Base-by-base conservation (phyloP, 2,329 filamentous ascomycete species). In the Penicillium sclerotiorum region DNA sequence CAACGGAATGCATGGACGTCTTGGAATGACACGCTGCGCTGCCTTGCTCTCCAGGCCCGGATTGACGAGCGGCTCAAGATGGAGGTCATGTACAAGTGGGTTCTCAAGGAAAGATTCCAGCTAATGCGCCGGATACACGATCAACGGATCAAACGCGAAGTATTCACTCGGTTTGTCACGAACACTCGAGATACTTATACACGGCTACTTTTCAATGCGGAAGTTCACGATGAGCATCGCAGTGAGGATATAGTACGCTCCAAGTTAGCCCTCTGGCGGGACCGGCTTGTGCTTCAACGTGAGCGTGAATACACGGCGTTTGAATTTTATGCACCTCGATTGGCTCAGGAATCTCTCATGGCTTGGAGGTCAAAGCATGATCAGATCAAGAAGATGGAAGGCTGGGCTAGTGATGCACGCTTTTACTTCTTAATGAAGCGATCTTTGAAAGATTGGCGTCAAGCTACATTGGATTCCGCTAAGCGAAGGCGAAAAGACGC, bases 11-110 rank as follows among this genome's bases (percentile, higher is more conserved):
- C 80, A 3, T 84, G 80, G 73, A 84, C 77, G 1, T 70, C 73
- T 9, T 87, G 84, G 85, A 86, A 86, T 55, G 81, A 86, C 58
- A 71, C 72, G 13, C 72, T 85, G 13, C 80, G 84, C 15, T 78
- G 75, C 53, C 73, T 78, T 57, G 76, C 77, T 13, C 66, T 86
- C 2, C 70, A 68, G 41, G 70, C 75, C 17, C 77, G 76, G 12
- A 80, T 85, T 40, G 75, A 85, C 54, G 77, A 81, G 54, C 77
- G 83, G 3, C 56, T 85, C 33, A 70, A 81, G 35, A 68, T 80
- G 23, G 77, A 86, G 59, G 67, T 73, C 6, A 70, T 87, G 53
- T 85, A 84, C 64, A 83, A 77, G 64, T 86, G 83, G 83, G 75
- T 80, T n/a, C 60, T 86, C 23, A 76, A 78, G 27, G 77, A 75